Conservation (phyloP, 2,329 filamentous ascomycete genomes). For the Cryphonectria japonica region DNA sequence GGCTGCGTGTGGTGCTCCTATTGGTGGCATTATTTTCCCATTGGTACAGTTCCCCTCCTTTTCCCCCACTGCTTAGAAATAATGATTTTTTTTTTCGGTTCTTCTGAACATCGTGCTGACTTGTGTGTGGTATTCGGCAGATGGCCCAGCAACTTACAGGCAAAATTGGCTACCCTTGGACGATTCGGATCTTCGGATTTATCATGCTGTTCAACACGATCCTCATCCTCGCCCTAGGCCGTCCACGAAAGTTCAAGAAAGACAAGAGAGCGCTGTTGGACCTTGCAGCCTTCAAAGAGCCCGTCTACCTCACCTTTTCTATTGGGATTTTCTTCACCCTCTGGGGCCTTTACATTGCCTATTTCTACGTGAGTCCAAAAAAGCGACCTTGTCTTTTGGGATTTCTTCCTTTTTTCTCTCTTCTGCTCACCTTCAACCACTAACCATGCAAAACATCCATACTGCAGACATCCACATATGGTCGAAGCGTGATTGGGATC, state of each 20-base stretch:
- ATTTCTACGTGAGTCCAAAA: constrained; percentile 56
- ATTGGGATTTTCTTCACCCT: constrained; percentile 52
- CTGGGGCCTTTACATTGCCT: constrained; percentile 58
- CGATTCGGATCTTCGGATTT: constrained; percentile 62
- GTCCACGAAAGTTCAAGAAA: constrained; percentile 51
- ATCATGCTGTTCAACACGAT: constrained; percentile 56
- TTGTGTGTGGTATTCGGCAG: neutral
- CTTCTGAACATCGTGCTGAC: neutral
- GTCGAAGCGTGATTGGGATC: constrained; percentile 40
- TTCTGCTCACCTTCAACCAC: neutral
- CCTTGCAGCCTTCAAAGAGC: constrained; percentile 59
- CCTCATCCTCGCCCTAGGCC: constrained; percentile 45
- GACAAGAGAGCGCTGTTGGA: constrained; percentile 57
- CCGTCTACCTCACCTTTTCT: constrained; percentile 56
- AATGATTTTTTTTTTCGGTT: neutral
- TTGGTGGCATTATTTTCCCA: constrained; percentile 63
- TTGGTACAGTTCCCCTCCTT: constrained; percentile 57
- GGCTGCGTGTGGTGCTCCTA: constrained; percentile 60
- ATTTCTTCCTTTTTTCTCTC: neutral
- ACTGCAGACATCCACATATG: constrained; percentile 17
- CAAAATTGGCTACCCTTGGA: constrained; percentile 60
- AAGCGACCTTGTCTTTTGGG: neutral
- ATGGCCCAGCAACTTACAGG: constrained; percentile 10
- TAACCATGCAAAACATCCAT: constrained; percentile 9
- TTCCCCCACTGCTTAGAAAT: constrained; percentile 35